Evolutionary conservation across 768 basidiomycete genomes (phyloP).

Genomic region (Bullera alba): DNA sequence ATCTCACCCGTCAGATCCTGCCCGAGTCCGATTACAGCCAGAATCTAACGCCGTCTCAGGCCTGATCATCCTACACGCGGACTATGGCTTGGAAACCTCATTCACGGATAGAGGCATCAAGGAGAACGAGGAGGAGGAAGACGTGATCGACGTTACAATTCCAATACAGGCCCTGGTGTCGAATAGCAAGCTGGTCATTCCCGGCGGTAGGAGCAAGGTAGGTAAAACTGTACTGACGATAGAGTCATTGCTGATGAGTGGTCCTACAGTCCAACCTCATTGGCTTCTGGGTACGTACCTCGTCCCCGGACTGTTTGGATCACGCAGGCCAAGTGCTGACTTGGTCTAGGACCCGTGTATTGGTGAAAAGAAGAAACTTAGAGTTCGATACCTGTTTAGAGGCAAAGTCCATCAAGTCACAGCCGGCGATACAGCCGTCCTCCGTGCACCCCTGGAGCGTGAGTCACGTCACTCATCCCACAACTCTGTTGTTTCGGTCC

Average conservation of each 20-base stretch:
- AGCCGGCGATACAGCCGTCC: slow-evolving; percentile 60
- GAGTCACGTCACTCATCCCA: slow-evolving; percentile 7
- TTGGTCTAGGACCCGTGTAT: slow-evolving; percentile 60
- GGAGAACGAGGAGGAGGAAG: slow-evolving; percentile 50
- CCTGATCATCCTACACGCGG: slow-evolving; percentile 67
- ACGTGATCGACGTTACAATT: slow-evolving; percentile 68
- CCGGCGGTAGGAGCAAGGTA: slow-evolving; percentile 70
- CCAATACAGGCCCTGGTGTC: slow-evolving; percentile 74
- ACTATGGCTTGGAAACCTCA: slow-evolving; percentile 55
- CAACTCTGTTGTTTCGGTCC: no score
- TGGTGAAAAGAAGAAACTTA: slow-evolving; percentile 61
- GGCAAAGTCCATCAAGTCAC: slow-evolving; percentile 68
- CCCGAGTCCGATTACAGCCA: background rate
- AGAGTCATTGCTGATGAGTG: slow-evolving; percentile 1
- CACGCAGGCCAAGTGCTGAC: background rate
- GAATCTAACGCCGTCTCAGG: slow-evolving; percentile 48
- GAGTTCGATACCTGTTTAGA: slow-evolving; percentile 69
- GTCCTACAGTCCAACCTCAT: slow-evolving; percentile 58
- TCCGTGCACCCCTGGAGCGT: slow-evolving; percentile 46
- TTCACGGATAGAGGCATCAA: slow-evolving; percentile 37
- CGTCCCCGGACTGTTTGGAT: background rate
- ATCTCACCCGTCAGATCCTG: background rate
- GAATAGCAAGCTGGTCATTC: slow-evolving; percentile 69
- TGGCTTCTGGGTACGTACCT: slow-evolving; percentile 59
- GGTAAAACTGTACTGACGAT: slow-evolving; percentile 13